Evolutionary conservation across 2,329 filamentous ascomycete genomes (phyloP).

Genomic region (Paracoccidioides brasiliensis): DNA sequence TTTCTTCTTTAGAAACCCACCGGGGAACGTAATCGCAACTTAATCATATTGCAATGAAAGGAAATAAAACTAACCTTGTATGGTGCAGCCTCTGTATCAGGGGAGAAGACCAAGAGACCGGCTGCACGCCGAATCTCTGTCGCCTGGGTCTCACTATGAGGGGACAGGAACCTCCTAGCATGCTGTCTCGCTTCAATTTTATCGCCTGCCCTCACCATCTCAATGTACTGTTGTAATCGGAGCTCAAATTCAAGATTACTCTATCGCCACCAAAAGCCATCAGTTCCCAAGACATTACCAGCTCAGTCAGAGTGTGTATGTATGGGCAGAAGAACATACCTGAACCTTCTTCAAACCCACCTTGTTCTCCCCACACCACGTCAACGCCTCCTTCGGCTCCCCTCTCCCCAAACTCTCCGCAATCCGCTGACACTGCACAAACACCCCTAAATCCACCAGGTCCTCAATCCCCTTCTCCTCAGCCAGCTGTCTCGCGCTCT

Average conservation of each 20-base stretch:
- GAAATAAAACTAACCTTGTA: conserved; percentile 39
- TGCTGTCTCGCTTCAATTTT: conserved; percentile 62
- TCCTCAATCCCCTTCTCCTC: conserved; percentile 62
- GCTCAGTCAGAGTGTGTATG: not conserved
- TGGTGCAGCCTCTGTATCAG: conserved; percentile 45
- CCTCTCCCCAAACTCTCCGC: conserved; percentile 57
- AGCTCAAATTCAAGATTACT: conserved; percentile 87
- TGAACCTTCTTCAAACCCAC: conserved; percentile 80
- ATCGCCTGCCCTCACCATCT: conserved; percentile 60
- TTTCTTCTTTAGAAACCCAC: not conserved
- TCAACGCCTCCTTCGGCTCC: conserved; percentile 64
- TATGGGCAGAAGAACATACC: conserved; percentile 36
- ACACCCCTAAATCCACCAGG: conserved; percentile 79
- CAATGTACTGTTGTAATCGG: conserved; percentile 87
- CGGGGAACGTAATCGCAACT: not conserved
- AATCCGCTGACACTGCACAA: conserved; percentile 68
- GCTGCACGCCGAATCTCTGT: conserved; percentile 59
- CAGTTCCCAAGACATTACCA: not conserved
- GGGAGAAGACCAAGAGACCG: conserved; percentile 64
- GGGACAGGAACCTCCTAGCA: conserved; percentile 66
- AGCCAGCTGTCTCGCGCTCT: conserved; percentile 64
- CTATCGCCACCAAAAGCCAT: conserved; percentile 24
- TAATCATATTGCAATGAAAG: not conserved
- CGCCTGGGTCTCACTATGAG: conserved; percentile 55
- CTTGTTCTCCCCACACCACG: conserved; percentile 90